Evolutionary conservation across 805 yeast species (phyloP).

Genomic region (Candida ascalaphidarum): DNA sequence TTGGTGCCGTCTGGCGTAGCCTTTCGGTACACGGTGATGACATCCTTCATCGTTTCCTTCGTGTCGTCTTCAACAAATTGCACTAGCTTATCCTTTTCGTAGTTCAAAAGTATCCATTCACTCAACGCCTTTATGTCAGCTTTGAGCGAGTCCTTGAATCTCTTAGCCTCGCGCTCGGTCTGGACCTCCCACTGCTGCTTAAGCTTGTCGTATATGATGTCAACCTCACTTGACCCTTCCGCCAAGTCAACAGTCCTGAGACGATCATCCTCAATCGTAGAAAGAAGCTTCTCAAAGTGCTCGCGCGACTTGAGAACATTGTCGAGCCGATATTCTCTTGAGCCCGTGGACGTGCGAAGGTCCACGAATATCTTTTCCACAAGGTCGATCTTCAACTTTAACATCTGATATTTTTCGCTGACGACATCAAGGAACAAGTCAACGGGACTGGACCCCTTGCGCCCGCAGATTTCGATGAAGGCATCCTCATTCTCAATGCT

Average conservation of each 20-base stretch:
- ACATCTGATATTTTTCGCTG: conserved; percentile 48
- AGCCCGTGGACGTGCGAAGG: conserved; percentile 3
- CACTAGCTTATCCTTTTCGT: too few species aligned
- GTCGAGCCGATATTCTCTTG: too few species aligned
- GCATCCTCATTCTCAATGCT: conserved; percentile 44
- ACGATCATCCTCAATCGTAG: too few species aligned
- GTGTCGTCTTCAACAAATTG: too few species aligned
- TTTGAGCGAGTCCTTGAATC: conserved; percentile 6
- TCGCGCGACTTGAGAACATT: too few species aligned
- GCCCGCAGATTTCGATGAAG: conserved; percentile 58
- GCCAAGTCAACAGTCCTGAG: too few species aligned
- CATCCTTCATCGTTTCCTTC: too few species aligned
- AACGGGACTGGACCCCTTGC: conserved; percentile 68
- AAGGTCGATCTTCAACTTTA: conserved; percentile 53
- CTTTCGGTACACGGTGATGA: too few species aligned
- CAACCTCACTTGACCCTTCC: too few species aligned
- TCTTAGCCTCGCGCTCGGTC: conserved; percentile 5
- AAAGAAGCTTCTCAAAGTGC: too few species aligned
- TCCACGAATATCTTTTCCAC: conserved; percentile 43
- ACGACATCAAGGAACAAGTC: conserved; percentile 71
- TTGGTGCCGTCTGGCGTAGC: too few species aligned
- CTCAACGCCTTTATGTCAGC: conserved; percentile 5
- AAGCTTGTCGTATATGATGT: conserved; percentile 21
- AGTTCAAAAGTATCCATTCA: conserved; percentile 7
- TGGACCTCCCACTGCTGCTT: conserved; percentile 12